Base-by-base conservation (phyloP, 139 green algal genomes). In the Gonium pectorale region DNA sequence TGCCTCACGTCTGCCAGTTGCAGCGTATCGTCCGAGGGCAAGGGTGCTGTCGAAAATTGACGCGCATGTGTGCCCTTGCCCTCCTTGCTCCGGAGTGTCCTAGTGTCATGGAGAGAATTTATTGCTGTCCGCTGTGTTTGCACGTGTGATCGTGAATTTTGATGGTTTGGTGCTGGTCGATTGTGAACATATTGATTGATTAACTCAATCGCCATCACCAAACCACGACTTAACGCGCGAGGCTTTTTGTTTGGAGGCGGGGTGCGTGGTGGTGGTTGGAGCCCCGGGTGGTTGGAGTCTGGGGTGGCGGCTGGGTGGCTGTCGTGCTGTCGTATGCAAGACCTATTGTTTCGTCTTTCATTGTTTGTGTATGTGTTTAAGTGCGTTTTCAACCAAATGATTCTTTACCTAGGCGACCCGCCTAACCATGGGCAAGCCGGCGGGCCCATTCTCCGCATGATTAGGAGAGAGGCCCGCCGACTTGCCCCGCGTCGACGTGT, bases 111-210 rank as follows among this genome's bases (percentile, higher is more conserved):
- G 49, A 26, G 13, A 56, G 49, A 17, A 26, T 17, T 56, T 56
- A 17, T 17, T 13, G 49, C 49, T 56, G 49, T 17, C 49, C 17
- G 49, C 49, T 56, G 49, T 56, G 49, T 17, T 56, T 56, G 67
- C 40, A 73, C 52, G 66, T 74, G 67, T 74, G 38, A 56, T 77
- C 43, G 0, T 37, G 15, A 2, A 24, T 46, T 46, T 74, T 77
- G 40, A 9, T 3, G 68, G 60, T 77, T 77, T 77, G 68, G 68
- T 62, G 43, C 60, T 77, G 2, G 68, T n/a, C 43, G 68, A 77
- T 77, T 77, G 68, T 77, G 68, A 37, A 77, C 60, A 77, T 43
- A 77, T 24, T 77, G 60, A 77, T 77, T 77, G 41, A 24, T 27
- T 41, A 74, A 40, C 68, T 60, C 68, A 77, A 77, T 77, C 68